phyloP scores from a whole-genome alignment of 1,139 yeast species.

The Martiniozyma asiatica region DNA sequence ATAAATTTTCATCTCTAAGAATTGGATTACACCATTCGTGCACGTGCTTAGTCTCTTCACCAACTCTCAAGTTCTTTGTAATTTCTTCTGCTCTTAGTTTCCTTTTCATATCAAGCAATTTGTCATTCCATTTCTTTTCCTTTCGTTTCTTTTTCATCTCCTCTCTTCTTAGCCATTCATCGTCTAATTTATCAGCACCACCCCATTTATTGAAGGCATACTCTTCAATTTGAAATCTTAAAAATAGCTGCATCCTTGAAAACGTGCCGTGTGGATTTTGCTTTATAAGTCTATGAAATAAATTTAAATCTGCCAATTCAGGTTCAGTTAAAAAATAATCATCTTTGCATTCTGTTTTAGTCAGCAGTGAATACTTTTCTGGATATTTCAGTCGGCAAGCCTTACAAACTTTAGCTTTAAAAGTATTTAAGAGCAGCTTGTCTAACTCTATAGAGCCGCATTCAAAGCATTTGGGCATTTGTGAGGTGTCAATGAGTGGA shows the following conservation, averaged over 20 bases:
- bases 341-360: slow-evolving; percentile 90
- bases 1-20: slow-evolving; percentile 32
- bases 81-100: slow-evolving; percentile 88
- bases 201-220: slow-evolving; percentile 95
- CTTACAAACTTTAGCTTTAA: slow-evolving; percentile 66
- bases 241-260: slow-evolving; percentile 83
- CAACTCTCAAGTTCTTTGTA: slow-evolving; percentile 53
- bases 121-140: slow-evolving; percentile 66
- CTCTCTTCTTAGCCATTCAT: slow-evolving; percentile 85
- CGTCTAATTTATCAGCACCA: slow-evolving; percentile 73
- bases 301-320: slow-evolving; percentile 58
- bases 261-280: slow-evolving; percentile 89
- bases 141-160: slow-evolving; percentile 56
- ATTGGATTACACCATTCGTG: slow-evolving; percentile 69
- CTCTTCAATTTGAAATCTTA: slow-evolving; percentile 84
- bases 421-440: slow-evolving; percentile 53
- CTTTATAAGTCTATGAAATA: slow-evolving; percentile 71
- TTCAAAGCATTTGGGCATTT: slow-evolving; percentile 72
- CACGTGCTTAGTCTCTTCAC: slow-evolving; percentile 36
- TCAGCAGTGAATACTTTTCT: slow-evolving; percentile 78
- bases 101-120: slow-evolving; percentile 75
- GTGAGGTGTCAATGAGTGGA: slow-evolving; percentile 58
- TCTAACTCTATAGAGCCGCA: slow-evolving; percentile 76
- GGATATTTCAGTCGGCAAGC: slow-evolving; percentile 62
- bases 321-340: slow-evolving; percentile 91